These are phyloP conservation scores for Solanum hybrid DNA, from an alignment of 305 asterid genomes.

Conservation along the genomic window DNA sequence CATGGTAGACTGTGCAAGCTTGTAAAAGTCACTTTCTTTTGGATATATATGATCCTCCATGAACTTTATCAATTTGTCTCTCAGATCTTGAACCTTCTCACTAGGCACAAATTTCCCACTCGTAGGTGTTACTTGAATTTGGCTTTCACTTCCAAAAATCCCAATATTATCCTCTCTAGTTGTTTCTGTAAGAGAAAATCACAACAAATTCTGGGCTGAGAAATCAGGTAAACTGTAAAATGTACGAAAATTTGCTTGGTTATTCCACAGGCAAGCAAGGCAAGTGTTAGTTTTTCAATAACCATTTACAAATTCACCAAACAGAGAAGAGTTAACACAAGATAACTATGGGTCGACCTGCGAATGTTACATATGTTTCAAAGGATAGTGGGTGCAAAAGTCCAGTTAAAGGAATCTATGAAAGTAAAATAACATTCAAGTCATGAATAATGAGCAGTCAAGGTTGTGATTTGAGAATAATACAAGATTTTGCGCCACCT, in stretches of 20 bases:
- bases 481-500: neutral
- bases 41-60: constrained; percentile 84
- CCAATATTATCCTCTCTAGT: constrained; percentile 21
- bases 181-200: constrained; percentile 18
- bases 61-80: constrained; percentile 59
- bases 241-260: neutral
- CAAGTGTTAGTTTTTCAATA: neutral
- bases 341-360: neutral
- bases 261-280: neutral
- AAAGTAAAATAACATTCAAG: neutral
- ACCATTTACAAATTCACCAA: neutral
- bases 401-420: neutral
- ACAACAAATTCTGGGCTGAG: neutral
- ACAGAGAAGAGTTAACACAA: neutral
- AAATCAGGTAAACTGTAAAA: neutral
- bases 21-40: constrained; percentile 58
- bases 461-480: neutral
- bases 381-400: neutral
- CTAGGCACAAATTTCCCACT: constrained; percentile 67
- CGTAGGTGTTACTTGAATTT: constrained; percentile 13
- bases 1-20: constrained; percentile 58
- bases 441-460: neutral
- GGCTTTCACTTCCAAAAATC: constrained; percentile 17
- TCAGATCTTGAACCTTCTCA: constrained; percentile 55
- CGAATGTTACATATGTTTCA: neutral